A percentile compares a stretch with the other conserved stretches of the same genome.
These are phyloP conservation scores for Cucumis melo DNA, from an alignment of 306 rosid species.

Conservation along the genomic window DNA sequence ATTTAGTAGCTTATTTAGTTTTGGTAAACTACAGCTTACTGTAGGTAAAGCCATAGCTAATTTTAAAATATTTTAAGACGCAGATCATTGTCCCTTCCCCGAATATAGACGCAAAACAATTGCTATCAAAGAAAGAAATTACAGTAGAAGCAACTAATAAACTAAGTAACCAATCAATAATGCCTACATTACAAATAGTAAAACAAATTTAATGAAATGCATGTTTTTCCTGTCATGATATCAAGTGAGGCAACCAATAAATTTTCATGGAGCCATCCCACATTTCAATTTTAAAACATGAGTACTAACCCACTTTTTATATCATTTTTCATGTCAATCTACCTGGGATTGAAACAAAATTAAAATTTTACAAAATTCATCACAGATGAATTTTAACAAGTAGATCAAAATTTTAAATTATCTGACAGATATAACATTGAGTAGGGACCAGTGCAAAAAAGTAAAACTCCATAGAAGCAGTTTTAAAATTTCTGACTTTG, in stretches of 20 bases:
- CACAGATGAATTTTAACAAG: neutral
- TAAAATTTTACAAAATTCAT: neutral
- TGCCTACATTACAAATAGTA: neutral
- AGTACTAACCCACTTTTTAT: neutral
- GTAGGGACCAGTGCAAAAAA: neutral
- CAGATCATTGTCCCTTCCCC: neutral
- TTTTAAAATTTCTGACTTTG: neutral
- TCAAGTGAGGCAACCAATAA: neutral
- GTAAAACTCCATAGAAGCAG: neutral
- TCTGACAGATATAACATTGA: neutral
- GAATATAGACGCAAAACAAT: neutral
- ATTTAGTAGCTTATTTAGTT: neutral
- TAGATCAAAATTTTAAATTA: neutral
- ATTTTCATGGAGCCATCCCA: neutral
- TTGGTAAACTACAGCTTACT: neutral
- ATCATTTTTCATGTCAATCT: neutral
- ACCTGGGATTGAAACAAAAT: neutral
- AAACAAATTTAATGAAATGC: neutral
- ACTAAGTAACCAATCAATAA: neutral
- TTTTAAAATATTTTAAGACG: neutral
- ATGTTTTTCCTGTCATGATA: neutral
- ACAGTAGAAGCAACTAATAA: neutral
- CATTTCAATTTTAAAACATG: neutral
- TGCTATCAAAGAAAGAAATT: neutral
- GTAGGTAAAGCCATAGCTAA: neutral